Evolutionary conservation across 192 early-diverging fungal species (phyloP).

Genomic region (Tieghemiomyces parasiticus): DNA sequence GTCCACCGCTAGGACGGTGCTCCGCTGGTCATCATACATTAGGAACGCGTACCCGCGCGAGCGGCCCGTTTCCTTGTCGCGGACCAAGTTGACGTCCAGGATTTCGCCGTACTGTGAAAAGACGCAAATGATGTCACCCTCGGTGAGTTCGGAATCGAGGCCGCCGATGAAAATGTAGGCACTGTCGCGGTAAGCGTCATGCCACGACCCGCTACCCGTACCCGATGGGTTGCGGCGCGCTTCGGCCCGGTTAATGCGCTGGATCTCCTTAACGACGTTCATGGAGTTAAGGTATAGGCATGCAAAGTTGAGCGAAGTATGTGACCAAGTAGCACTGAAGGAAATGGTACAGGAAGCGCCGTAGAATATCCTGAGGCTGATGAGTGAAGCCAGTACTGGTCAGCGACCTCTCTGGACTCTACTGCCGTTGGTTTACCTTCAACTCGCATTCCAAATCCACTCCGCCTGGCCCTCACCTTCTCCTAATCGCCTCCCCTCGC

Average conservation of each 20-base stretch:
- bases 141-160: constrained; percentile 67
- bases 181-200: constrained; percentile 75
- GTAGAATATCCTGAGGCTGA: too few species aligned
- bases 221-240: constrained; percentile 33
- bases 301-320: too few species aligned
- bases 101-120: constrained; percentile 94
- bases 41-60: constrained; percentile 77
- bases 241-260: constrained; percentile 64
- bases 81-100: constrained; percentile 74
- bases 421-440: too few species aligned
- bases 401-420: too few species aligned
- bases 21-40: constrained; percentile 85
- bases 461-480: too few species aligned
- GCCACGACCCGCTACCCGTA: constrained; percentile 63
- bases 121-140: constrained; percentile 84
- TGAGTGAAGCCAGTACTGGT: too few species aligned
- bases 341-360: too few species aligned
- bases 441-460: too few species aligned
- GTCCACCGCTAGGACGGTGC: constrained; percentile 85
- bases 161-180: constrained; percentile 84
- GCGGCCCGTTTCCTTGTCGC: constrained; percentile 77
- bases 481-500: too few species aligned
- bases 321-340: too few species aligned
- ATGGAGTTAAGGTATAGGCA: constrained; percentile 10
- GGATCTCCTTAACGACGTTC: constrained; percentile 76